phyloP scores from a whole-genome alignment of 805 yeast species.

The Lachancea waltii region DNA sequence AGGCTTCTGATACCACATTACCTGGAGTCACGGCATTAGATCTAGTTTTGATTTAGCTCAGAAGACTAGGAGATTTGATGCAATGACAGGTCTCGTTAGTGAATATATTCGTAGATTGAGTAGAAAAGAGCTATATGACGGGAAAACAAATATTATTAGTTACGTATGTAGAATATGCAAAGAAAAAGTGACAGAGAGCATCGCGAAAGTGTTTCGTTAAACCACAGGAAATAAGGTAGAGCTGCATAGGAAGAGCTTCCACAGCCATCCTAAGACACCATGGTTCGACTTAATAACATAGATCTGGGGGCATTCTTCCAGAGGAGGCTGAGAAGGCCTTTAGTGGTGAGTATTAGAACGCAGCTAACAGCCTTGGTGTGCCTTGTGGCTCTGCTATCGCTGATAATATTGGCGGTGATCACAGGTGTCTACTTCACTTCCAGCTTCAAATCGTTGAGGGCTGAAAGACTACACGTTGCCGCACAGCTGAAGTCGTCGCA shows the following conservation, averaged over 20 bases:
- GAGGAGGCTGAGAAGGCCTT: slow-evolving; percentile 20
- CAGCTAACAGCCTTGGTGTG: slow-evolving; percentile 70
- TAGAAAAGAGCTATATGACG: too few species aligned
- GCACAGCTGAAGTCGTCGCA: slow-evolving; percentile 80
- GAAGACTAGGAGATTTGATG: neutral
- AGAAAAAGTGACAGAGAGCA: too few species aligned
- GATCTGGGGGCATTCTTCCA: slow-evolving; percentile 1
- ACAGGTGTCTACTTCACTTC: slow-evolving; percentile 68
- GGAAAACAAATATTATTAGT: too few species aligned
- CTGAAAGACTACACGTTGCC: slow-evolving; percentile 67
- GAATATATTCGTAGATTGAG: too few species aligned
- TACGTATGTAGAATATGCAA: too few species aligned
- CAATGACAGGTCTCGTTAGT: too few species aligned
- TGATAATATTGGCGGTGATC: slow-evolving; percentile 66
- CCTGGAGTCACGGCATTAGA: slow-evolving; percentile 12
- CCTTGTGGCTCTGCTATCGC: slow-evolving; percentile 60
- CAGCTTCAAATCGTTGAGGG: slow-evolving; percentile 54
- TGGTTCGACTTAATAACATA: slow-evolving; percentile 1
- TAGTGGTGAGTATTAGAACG: slow-evolving; percentile 61
- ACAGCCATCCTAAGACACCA: too few species aligned
- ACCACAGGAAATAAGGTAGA: too few species aligned
- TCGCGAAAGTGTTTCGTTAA: too few species aligned
- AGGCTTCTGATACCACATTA: slow-evolving; percentile 10
- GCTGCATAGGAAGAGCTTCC: too few species aligned
- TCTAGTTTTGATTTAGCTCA: slow-evolving; percentile 9